Conservation (phyloP, 495 filamentous ascomycete genomes). For the Staphylotrichum longicolle region DNA sequence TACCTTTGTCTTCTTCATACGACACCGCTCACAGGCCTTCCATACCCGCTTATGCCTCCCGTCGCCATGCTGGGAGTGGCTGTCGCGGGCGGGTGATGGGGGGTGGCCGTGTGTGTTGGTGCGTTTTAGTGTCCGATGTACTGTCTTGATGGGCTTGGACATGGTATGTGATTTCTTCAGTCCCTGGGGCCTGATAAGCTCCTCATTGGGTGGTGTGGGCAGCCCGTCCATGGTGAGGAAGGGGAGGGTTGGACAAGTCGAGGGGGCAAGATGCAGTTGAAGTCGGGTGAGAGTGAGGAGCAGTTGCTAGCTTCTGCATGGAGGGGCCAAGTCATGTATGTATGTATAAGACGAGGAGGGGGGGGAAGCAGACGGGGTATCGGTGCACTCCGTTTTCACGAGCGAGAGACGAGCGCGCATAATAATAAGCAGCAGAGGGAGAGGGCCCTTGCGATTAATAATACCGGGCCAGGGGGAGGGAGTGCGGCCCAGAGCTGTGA, state of each 20-base stretch:
- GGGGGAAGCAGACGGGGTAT: neutral
- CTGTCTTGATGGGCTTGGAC: slow-evolving; percentile 35
- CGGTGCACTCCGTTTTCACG: slow-evolving; percentile 7
- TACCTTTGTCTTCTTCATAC: slow-evolving; percentile 72
- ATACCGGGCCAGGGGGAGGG: neutral
- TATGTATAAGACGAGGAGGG: neutral
- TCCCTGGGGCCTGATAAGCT: slow-evolving; percentile 34
- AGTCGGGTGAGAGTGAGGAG: slow-evolving; percentile 5
- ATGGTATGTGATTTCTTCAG: slow-evolving; percentile 26
- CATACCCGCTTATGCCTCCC: slow-evolving; percentile 63
- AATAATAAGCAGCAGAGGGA: slow-evolving; percentile 1
- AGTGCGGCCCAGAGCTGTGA: slow-evolving; percentile 9
- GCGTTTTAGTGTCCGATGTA: slow-evolving; percentile 32
- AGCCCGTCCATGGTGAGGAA: slow-evolving; percentile 43
- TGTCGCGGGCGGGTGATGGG: slow-evolving; percentile 30
- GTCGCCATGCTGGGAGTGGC: slow-evolving; percentile 37
- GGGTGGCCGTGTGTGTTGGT: slow-evolving; percentile 34
- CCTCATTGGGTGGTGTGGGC: slow-evolving; percentile 48
- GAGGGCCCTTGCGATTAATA: slow-evolving; percentile 12
- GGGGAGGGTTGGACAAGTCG: neutral
- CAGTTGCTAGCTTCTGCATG: too few species aligned
- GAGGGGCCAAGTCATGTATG: slow-evolving; percentile 4
- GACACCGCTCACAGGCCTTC: slow-evolving; percentile 69
- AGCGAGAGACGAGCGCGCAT: neutral
- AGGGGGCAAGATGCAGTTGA: neutral